Base-by-base conservation (phyloP, 2,329 filamentous ascomycete genomes). In the Xylariales sp. region DNA sequence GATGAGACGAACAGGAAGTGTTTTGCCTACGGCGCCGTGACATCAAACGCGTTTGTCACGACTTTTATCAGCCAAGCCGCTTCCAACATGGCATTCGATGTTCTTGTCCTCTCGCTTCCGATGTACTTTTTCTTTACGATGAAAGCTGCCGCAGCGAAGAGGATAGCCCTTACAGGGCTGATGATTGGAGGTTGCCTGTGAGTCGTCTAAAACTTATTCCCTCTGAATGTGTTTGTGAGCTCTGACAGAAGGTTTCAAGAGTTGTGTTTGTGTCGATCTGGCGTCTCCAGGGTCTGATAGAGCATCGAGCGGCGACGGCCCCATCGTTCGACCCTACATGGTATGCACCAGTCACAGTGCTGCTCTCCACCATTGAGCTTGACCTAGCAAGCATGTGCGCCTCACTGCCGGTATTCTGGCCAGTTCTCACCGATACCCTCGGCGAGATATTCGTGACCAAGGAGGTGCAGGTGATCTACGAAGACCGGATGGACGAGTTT, bases 251-350 rank as follows among this genome's bases (percentile, higher is more conserved):
- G n/a, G n/a, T n/a, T n/a, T n/a, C n/a, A n/a, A 35, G 52, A 12
- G 52, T 53, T 17, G 49, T 59, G 34, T 44, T 47, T 18, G 45
- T 60, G 38, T 56, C 57, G 3, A 47, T 51, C 11, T 57, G 55
- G 50, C 55, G 58, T 8, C 46, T 61, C 8, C 36, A 48, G 6
- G 53, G 51, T 15, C 51, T 60, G 14, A 31, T 60, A 11, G 42
- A 55, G 16, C 52, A 60, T 39, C 43, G 46, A 34, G 54, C 52
- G 5, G 51, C 52, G 4, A 59, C 56, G 1, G 49, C 43, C 29
- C 58, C 57, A 10, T 58, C 52, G 1, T 50, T 57, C 35, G 58
- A 61, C 33, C 55, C 55, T 28, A 55, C 54, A 19, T 61, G 56
- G 55, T 60, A 61, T 37, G 53, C 48, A 6, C 48, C 52, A 4